Percentiles rank a stretch among this genome's conserved stretches.
Conservation (phyloP, 768 basidiomycete genomes). For the Podaxis sp. region DNA sequence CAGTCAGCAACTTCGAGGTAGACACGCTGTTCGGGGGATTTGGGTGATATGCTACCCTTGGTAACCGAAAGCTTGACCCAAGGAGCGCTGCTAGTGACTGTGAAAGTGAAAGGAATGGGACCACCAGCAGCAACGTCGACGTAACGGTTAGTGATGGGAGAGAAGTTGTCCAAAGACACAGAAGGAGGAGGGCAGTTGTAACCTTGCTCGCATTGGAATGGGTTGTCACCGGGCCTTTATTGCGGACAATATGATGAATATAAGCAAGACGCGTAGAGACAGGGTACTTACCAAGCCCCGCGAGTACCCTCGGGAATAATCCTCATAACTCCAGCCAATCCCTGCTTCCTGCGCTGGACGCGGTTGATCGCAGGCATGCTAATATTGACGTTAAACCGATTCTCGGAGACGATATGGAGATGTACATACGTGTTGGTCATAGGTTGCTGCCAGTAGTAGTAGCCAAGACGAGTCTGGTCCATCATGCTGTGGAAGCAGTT, state of each 20-base stretch:
- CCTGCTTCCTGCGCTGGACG: conserved; percentile 55
- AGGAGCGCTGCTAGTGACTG: conserved; percentile 43
- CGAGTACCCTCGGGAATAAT: conserved; percentile 59
- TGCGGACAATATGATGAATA: background rate
- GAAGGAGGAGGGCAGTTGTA: conserved; percentile 52
- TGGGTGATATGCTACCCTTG: conserved; percentile 49
- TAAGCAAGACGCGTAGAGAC: background rate
- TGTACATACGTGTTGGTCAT: conserved; percentile 54
- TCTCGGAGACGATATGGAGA: background rate
- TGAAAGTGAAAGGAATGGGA: conserved; percentile 56
- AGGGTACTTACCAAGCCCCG: conserved; percentile 52
- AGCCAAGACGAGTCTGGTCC: conserved; percentile 68
- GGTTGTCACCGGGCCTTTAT: conserved; percentile 66
- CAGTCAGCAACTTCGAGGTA: conserved; percentile 57
- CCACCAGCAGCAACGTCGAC: conserved; percentile 66
- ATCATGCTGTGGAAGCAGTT: conserved; percentile 48
- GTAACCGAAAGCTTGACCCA: conserved; percentile 53
- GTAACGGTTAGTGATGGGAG: conserved; percentile 51
- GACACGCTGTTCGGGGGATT: conserved; percentile 50
- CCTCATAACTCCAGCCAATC: conserved; percentile 62
- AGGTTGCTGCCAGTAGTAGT: conserved; percentile 74
- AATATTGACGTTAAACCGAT: background rate
- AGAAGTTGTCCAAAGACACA: conserved; percentile 56
- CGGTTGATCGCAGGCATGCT: conserved; percentile 55
- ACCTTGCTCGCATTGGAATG: conserved; percentile 49